Evolutionary conservation across 2,329 filamentous ascomycete species (phyloP).

Genomic region (Cladosporium phlei): DNA sequence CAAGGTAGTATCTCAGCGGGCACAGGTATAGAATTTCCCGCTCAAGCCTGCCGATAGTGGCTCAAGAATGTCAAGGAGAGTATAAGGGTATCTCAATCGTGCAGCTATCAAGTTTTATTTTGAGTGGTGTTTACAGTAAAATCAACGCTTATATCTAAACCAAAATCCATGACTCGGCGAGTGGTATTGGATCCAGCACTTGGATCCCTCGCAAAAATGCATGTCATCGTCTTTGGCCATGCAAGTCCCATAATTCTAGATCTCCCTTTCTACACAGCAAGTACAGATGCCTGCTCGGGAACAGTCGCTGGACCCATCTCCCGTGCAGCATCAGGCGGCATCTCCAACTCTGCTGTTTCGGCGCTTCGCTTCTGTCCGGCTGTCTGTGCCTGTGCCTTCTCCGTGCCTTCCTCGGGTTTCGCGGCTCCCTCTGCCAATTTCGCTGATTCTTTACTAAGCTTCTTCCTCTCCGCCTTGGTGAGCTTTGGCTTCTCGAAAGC

Average conservation of each 20-base stretch:
- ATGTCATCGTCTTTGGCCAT: too few species aligned
- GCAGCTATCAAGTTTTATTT: too few species aligned
- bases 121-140: neutral
- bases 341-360: slow-evolving; percentile 24
- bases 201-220: slow-evolving; percentile 11
- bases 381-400: neutral
- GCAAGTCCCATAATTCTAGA: neutral
- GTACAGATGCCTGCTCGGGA: slow-evolving; percentile 23
- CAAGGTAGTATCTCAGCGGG: too few species aligned
- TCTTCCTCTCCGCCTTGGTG: slow-evolving; percentile 43
- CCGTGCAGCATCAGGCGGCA: slow-evolving; percentile 23
- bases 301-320: slow-evolving; percentile 26
- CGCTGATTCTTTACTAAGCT: slow-evolving; percentile 33
- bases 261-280: slow-evolving; percentile 19
- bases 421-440: slow-evolving; percentile 17
- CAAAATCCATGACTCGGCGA: too few species aligned
- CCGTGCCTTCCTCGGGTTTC: slow-evolving; percentile 18
- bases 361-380: slow-evolving; percentile 24
- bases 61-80: too few species aligned
- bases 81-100: too few species aligned
- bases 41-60: too few species aligned
- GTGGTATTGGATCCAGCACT: slow-evolving; percentile 14
- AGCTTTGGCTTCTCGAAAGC: slow-evolving; percentile 44
- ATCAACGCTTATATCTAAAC: too few species aligned
- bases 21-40: too few species aligned